Evolutionary conservation across 2,329 filamentous ascomycete species (phyloP), one percentile per base, ranked within the genome.

Genomic region (Neonectria hederae): DNA sequence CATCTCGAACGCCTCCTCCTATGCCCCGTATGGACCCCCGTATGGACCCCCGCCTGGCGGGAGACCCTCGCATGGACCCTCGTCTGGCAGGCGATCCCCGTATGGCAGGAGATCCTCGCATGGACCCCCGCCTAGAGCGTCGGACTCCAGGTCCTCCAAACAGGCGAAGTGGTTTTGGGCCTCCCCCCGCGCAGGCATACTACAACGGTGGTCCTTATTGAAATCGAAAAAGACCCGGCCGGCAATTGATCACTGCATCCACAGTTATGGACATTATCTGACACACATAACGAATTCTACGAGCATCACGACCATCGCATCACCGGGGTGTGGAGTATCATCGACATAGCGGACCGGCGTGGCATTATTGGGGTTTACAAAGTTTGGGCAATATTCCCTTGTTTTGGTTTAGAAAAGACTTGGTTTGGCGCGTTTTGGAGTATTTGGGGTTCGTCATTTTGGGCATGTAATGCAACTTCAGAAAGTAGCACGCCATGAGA

Each of bases 271-370:
- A 65, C 65, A 61, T 58, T 59, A 69, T 54, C 46, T 58, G 62
- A 56, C 42, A 59, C 32, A 69, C 62, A 68, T 73, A 54, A 74
- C 69, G 72, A 74, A 49, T 68, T 69, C 59, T 62, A 74, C 63
- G 72, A 74, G 62, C 67, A 73, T 73, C 63, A 74, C 69, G 70
- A 73, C 70, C 68, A 71, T 68, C 62, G 70, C 70, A 74, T 74
- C 65, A 66, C 62, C 55, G 63, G 66, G 70, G 63, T 62, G 65
- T 72, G 72, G 70, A 74, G 64, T 71, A 70, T 70, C 68, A 62
- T 59, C 62, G 69, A 63, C 66, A 69, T 66, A 65, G 59, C 65
- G 68, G 63, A 72, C 61, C 59, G 59, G 66, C 63, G 62, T 65
- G 69, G 71, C 65, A 69, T 65, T 57, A 66, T 73, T 67, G 60